Base-by-base conservation (phyloP, 148 eudicot species). In the Pouteria glomerata region DNA sequence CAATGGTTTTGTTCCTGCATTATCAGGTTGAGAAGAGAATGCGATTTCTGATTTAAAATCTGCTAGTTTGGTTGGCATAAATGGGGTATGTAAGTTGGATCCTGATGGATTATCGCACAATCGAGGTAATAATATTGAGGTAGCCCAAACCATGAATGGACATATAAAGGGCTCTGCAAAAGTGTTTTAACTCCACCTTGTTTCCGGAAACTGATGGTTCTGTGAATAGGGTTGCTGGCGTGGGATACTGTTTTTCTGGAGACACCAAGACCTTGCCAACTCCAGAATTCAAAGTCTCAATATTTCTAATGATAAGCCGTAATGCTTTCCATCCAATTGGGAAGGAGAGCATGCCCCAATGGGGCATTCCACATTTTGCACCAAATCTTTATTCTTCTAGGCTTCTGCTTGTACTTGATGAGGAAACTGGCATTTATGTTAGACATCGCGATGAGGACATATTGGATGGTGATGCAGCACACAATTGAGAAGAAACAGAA, bases 211-310 rank as follows among this genome's bases (percentile, higher is more conserved):
- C 57, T 37, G 65, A 74, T 39, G 50, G 29, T 35, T 51, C 48
- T 24, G 58, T 31, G 15, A 67, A 53, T 67, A 78, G 53, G 35
- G 52, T 57, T 47, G 56, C 79, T 63, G 52, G 42, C 63, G 60
- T 73, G 65, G 78, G 73, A 11, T 13, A 51, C 70, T 77, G 68
- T 39, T 75, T 68, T 61, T 74, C 68, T 50, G 80, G 85, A 50
- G 87, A 89, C 77, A 81, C 77, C 15, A 57, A 65, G 85, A 85
- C 31, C 76, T 77, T 64, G 82, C 85, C 0, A 72, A 79, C 12
- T 77, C 73, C 51, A 79, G 71, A 45, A 30, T 80, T 35, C 71
- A 31, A 76, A 63, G 69, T 74, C 83, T 74, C 66, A 66, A 74
- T 66, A 69, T 84, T 69, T 53, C 74, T 21, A 74, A 74, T 53